Conservation (phyloP, 768 basidiomycete genomes). For the Termitomyces sp. region DNA sequence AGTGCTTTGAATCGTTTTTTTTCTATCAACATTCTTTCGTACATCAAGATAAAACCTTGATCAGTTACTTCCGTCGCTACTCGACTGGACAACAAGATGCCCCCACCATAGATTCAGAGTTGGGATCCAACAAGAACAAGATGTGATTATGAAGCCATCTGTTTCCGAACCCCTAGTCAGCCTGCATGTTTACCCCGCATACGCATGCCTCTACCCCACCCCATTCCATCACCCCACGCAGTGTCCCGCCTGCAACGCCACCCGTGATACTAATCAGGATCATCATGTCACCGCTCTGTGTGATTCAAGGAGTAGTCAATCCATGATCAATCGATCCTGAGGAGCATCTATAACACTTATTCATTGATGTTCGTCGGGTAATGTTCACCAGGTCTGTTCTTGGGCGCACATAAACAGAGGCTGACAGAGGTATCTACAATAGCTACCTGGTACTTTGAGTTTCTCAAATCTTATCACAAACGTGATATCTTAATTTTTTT, state of each 20-base stretch:
- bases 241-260: not conserved
- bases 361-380: not conserved
- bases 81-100: not conserved
- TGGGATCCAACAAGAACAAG: conserved; percentile 1
- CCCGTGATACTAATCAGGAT: not conserved
- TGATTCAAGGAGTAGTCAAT: not conserved
- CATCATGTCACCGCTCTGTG: not conserved
- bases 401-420: no score
- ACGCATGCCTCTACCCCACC: not conserved
- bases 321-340: not conserved
- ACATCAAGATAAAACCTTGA: conserved; percentile 1
- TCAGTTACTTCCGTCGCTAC: not conserved
- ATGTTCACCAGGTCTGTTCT: not conserved
- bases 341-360: not conserved
- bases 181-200: conserved; percentile 7
- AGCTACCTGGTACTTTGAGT: no score
- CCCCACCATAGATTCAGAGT: not conserved
- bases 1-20: not conserved
- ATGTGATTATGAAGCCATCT: not conserved
- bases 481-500: no score
- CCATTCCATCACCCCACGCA: conserved; percentile 1
- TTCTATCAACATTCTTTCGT: not conserved
- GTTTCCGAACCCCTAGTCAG: not conserved
- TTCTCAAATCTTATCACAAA: no score
- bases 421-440: no score